Percentiles rank a stretch among this genome's conserved stretches.
Evolutionary conservation across 192 early-diverging fungal species (phyloP).

Genomic region (Paraglomus brasilianum): DNA sequence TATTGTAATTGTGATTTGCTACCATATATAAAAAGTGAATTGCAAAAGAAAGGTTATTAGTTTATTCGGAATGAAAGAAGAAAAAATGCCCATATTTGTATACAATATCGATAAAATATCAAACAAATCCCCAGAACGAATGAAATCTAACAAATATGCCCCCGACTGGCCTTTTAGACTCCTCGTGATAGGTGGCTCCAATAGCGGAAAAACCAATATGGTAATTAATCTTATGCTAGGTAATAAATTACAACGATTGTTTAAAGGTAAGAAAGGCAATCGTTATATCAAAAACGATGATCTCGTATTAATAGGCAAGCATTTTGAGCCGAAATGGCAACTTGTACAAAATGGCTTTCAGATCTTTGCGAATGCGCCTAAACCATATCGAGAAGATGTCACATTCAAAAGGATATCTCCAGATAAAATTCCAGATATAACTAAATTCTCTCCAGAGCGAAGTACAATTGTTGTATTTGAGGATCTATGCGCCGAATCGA

Average conservation of each 20-base stretch:
- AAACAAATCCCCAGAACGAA: slow-evolving; percentile 11
- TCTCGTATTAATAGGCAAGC: slow-evolving; percentile 14
- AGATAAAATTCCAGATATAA: slow-evolving; percentile 10
- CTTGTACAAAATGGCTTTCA: slow-evolving; percentile 14
- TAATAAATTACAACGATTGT: slow-evolving; percentile 2
- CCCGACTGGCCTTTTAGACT: slow-evolving; percentile 4
- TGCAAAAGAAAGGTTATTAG: slow-evolving; percentile 14
- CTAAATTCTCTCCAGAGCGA: slow-evolving; percentile 10
- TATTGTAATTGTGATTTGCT: slow-evolving; percentile 8
- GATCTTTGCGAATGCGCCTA: slow-evolving; percentile 14
- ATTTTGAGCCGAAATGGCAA: slow-evolving; percentile 26
- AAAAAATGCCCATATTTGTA: background rate
- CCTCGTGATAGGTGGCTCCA: background rate
- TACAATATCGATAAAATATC: background rate
- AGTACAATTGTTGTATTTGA: slow-evolving; percentile 10
- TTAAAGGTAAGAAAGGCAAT: slow-evolving; percentile 6
- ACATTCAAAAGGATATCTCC: slow-evolving; percentile 3
- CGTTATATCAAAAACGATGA: slow-evolving; percentile 18
- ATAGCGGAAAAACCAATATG: slow-evolving; percentile 29
- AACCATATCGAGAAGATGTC: slow-evolving; percentile 11
- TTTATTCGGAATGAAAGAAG: too few species aligned
- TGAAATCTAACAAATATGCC: background rate
- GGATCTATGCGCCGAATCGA: slow-evolving; percentile 25
- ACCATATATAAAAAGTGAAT: background rate
- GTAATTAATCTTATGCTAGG: slow-evolving; percentile 11